These are phyloP conservation scores for Andrographis paniculata DNA, from an alignment of 305 asterid species.

Conservation along the genomic window DNA sequence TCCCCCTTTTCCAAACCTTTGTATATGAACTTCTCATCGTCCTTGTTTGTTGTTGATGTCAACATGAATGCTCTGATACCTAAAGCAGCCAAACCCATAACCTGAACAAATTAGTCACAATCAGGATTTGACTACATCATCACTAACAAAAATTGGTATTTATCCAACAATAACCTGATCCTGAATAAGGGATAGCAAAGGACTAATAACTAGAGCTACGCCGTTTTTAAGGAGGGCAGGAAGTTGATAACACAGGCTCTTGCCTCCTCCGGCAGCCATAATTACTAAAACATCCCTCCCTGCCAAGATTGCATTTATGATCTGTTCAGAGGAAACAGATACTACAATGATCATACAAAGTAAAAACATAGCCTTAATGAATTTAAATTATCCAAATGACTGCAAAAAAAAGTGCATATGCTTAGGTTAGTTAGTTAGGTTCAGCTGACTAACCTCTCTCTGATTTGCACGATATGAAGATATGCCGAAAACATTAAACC, in stretches of 20 bases:
- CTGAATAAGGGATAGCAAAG: conserved; percentile 92
- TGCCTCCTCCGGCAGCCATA: conserved; percentile 98
- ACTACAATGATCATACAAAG: too few relatives aligned
- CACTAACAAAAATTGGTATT: not conserved
- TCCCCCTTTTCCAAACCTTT: conserved; percentile 89
- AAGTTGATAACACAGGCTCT: conserved; percentile 96
- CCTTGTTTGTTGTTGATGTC: conserved; percentile 79
- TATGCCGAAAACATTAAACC: conserved; percentile 85
- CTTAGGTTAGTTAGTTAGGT: not conserved
- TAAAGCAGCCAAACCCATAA: conserved; percentile 87
- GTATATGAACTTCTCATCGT: conserved; percentile 77
- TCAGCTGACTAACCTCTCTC: conserved; percentile 48
- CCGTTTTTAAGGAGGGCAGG: conserved; percentile 84
- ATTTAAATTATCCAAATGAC: conserved; percentile 14
- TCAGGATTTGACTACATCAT: conserved; percentile 12
- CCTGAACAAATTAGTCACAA: conserved; percentile 38
- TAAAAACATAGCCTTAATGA: too few relatives aligned
- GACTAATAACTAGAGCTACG: conserved; percentile 86
- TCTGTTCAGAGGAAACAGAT: conserved; percentile 32
- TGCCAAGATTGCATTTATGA: conserved; percentile 75
- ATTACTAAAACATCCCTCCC: conserved; percentile 86
- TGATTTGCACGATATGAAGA: conserved; percentile 86
- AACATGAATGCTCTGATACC: conserved; percentile 83
- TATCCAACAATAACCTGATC: conserved; percentile 56
- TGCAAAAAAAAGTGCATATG: not conserved